phyloP scores from a whole-genome alignment of 371 early-diverging fungal species.

The Actinomucor elegans region DNA sequence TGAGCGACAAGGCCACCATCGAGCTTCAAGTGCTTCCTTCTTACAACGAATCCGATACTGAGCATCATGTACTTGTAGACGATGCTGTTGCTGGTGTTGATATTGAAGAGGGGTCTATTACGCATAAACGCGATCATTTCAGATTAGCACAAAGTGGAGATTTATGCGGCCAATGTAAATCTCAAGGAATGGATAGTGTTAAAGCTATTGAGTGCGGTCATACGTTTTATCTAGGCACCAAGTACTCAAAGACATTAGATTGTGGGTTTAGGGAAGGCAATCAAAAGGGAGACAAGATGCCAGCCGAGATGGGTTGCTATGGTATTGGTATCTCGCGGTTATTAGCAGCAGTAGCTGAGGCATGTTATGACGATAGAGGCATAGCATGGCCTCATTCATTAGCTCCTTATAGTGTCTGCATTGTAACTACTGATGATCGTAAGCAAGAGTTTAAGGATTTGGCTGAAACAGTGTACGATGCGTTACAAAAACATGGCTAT shows the following conservation, averaged over 20 bases:
- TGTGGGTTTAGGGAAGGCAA: constrained; percentile 53
- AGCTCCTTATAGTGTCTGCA: constrained; percentile 73
- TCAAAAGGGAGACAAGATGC: constrained; percentile 25
- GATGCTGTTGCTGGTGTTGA: constrained; percentile 7
- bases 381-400: constrained; percentile 75
- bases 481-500: neutral
- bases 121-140: constrained; percentile 48
- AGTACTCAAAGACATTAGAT: constrained; percentile 72
- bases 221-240: constrained; percentile 88
- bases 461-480: constrained; percentile 52
- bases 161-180: constrained; percentile 61
- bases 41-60: neutral
- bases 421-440: constrained; percentile 60
- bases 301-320: constrained; percentile 91
- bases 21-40: constrained; percentile 11
- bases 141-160: constrained; percentile 65
- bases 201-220: constrained; percentile 90
- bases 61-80: constrained; percentile 30
- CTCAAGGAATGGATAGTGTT: constrained; percentile 36
- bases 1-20: constrained; percentile 15
- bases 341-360: constrained; percentile 78
- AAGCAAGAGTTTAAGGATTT: constrained; percentile 29
- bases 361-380: constrained; percentile 63
- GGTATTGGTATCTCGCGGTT: constrained; percentile 86
- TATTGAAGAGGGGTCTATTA: neutral